Percentiles rank a stretch among this genome's conserved stretches.
Conservation (phyloP, 2,329 filamentous ascomycete species). For the Trichoderma sp. region DNA sequence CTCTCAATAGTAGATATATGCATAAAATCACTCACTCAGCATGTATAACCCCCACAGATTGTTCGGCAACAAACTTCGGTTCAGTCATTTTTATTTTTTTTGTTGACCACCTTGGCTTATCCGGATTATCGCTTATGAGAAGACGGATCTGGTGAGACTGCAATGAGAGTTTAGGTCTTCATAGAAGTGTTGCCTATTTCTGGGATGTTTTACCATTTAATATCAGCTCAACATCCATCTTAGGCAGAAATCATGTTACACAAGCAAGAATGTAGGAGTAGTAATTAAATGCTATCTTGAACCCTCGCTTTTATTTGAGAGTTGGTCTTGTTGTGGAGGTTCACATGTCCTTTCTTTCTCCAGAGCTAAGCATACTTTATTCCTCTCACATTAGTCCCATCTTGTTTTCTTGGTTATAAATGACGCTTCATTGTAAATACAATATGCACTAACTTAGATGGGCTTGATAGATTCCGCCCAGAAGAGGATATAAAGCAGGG, state of each 20-base stretch:
- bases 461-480: not conserved
- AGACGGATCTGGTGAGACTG: not conserved
- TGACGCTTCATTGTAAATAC: not conserved
- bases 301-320: not conserved
- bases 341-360: not conserved
- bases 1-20: not conserved
- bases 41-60: not conserved
- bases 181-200: not conserved
- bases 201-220: not conserved
- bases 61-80: not conserved
- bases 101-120: not conserved
- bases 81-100: not conserved
- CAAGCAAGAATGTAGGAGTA: not conserved
- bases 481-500: not conserved
- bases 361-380: not conserved
- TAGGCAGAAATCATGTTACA: too few relatives aligned
- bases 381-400: not conserved
- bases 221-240: not conserved
- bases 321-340: not conserved
- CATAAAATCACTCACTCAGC: not conserved
- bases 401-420: not conserved
- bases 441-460: not conserved
- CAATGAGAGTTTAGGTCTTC: not conserved
- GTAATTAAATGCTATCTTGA: too few relatives aligned
- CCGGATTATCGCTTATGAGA: not conserved